phyloP scores from a whole-genome alignment of 768 basidiomycete species.

The Lactarius evosmus region DNA sequence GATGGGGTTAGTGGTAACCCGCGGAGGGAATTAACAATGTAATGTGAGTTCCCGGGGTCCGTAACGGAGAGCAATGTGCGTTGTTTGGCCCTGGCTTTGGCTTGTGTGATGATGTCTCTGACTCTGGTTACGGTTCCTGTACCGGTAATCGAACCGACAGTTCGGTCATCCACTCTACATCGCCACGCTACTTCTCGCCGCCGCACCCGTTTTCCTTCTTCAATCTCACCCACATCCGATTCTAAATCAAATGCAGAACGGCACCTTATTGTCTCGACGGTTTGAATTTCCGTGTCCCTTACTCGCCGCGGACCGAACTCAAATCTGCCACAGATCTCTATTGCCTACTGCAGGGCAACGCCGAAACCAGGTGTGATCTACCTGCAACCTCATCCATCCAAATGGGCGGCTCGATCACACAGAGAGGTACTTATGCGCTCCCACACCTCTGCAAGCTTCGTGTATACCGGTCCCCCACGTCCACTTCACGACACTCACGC shows the following conservation, averaged over 20 bases:
- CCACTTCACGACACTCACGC: slow-evolving; percentile 5
- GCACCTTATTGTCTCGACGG: slow-evolving; percentile 20
- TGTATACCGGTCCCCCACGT: slow-evolving; percentile 21
- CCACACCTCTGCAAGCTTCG: slow-evolving; percentile 16
- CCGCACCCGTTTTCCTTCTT: slow-evolving; percentile 12
- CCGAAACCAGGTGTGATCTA: slow-evolving; percentile 23
- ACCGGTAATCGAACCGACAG: slow-evolving; percentile 12
- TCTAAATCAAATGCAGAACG: slow-evolving; percentile 21
- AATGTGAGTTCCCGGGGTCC: slow-evolving; percentile 12
- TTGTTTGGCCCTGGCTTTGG: no score
- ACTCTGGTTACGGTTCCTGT: slow-evolving; percentile 12
- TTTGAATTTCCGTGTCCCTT: slow-evolving; percentile 16
- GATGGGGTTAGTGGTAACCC: neutral
- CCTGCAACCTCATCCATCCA: slow-evolving; percentile 16
- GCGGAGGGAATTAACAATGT: neutral
- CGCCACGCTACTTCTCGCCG: slow-evolving; percentile 14
- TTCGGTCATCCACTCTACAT: slow-evolving; percentile 3
- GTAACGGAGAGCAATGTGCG: neutral
- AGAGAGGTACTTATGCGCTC: slow-evolving; percentile 21
- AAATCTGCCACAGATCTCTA: slow-evolving; percentile 15
- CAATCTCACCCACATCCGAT: slow-evolving; percentile 9
- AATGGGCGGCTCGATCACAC: slow-evolving; percentile 24
- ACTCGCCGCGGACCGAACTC: slow-evolving; percentile 21
- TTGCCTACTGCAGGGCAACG: slow-evolving; percentile 13
- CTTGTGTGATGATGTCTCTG: no score